A percentile compares a stretch with the other conserved stretches of the same genome.
Evolutionary conservation across 2,329 filamentous ascomycete genomes (phyloP).

Genomic region (Lachnellula subtilissima): DNA sequence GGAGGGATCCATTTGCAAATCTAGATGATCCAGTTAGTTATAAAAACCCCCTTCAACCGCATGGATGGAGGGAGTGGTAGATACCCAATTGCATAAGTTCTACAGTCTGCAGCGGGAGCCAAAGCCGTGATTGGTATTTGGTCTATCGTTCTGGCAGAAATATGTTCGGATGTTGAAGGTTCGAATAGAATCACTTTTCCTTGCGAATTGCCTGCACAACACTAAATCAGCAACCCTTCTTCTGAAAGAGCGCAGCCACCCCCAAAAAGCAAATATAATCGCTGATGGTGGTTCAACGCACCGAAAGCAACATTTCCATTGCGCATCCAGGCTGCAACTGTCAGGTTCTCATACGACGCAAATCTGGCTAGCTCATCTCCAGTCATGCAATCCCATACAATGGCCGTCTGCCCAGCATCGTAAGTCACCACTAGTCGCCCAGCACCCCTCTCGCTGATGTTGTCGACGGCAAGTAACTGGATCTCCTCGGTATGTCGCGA

Average conservation of each 20-base stretch:
- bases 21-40: constrained; percentile 41
- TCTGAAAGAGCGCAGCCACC: neutral
- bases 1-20: constrained; percentile 89
- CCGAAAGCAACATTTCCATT: constrained; percentile 97
- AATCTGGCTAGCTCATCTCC: constrained; percentile 90
- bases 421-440: constrained; percentile 90
- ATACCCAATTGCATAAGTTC: constrained; percentile 94
- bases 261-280: neutral
- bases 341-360: constrained; percentile 81
- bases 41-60: neutral
- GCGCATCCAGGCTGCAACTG: constrained; percentile 87
- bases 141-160: constrained; percentile 81
- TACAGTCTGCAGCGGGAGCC: constrained; percentile 82
- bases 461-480: constrained; percentile 81
- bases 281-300: constrained; percentile 41
- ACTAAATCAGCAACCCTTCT: constrained; percentile 8
- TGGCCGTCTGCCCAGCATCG: constrained; percentile 83
- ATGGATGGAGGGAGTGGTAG: neutral
- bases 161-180: constrained; percentile 85
- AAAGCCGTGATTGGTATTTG: constrained; percentile 94
- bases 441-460: constrained; percentile 78
- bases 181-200: constrained; percentile 95
- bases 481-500: constrained; percentile 79
- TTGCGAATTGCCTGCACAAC: constrained; percentile 70
- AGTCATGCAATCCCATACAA: constrained; percentile 94